phyloP scores from a whole-genome alignment of 164 flowering plant genomes.

The Annona cherimola region DNA sequence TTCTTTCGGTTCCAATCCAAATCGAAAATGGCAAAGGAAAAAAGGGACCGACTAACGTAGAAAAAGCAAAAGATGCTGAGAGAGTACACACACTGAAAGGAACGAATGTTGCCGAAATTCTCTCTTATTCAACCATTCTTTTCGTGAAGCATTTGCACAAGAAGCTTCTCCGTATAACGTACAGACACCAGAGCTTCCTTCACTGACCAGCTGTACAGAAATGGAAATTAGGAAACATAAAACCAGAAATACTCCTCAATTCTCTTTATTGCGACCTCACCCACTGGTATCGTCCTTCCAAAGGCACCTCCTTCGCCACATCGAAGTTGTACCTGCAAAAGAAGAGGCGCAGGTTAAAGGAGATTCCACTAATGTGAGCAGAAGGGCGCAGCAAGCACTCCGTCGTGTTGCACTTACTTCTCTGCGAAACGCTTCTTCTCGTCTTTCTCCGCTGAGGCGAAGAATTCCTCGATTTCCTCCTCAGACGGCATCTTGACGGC shows the following conservation, averaged over 20 bases:
- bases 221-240: background rate
- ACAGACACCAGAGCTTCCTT: slow-evolving; percentile 11
- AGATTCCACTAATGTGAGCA: slow-evolving; percentile 15
- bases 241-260: background rate
- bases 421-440: slow-evolving; percentile 58
- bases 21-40: background rate
- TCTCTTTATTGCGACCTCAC: slow-evolving; percentile 37
- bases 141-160: slow-evolving; percentile 7
- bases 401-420: slow-evolving; percentile 36
- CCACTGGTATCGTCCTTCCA: slow-evolving; percentile 78
- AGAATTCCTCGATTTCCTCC: slow-evolving; percentile 66
- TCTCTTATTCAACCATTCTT: slow-evolving; percentile 1
- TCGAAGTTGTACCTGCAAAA: slow-evolving; percentile 68
- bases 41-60: background rate
- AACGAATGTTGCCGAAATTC: background rate
- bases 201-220: slow-evolving; percentile 5
- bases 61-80: background rate
- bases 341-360: background rate
- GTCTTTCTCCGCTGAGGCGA: slow-evolving; percentile 44
- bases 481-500: slow-evolving; percentile 31
- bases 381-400: slow-evolving; percentile 10
- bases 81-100: slow-evolving; percentile 1
- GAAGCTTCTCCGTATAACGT: slow-evolving; percentile 14
- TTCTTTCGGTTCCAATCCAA: no score
- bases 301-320: slow-evolving; percentile 55